A percentile compares a stretch with the other conserved stretches of the same genome.
These are phyloP conservation scores for Boletus patriciae DNA, from an alignment of 768 basidiomycete genomes.

Conservation along the genomic window DNA sequence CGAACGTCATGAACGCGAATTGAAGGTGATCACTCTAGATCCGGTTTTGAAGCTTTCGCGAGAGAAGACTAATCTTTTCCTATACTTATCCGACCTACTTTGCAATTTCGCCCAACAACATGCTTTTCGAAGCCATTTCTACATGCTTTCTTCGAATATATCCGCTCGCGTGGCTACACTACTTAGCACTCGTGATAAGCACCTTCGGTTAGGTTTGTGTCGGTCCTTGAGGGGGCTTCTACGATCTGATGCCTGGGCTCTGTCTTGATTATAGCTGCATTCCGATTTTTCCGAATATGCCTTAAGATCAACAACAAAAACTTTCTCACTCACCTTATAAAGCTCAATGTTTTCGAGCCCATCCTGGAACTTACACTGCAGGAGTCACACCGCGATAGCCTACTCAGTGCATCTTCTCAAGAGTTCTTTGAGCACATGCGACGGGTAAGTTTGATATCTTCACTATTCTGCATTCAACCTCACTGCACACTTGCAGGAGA, in stretches of 20 bases:
- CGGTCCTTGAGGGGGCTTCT: neutral
- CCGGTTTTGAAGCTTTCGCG: slow-evolving; percentile 57
- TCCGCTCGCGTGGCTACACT: slow-evolving; percentile 72
- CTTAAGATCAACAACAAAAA: slow-evolving; percentile 81
- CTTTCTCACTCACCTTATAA: slow-evolving; percentile 71
- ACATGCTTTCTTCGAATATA: slow-evolving; percentile 79
- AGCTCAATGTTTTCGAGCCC: slow-evolving; percentile 80
- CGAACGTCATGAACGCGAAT: neutral
- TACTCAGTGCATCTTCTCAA: slow-evolving; percentile 92
- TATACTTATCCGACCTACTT: slow-evolving; percentile 89
- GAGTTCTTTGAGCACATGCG: slow-evolving; percentile 94
- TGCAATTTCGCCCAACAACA: slow-evolving; percentile 89
- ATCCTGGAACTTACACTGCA: slow-evolving; percentile 80
- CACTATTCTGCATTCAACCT: slow-evolving; percentile 1
- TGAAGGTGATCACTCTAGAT: slow-evolving; percentile 37
- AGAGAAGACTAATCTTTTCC: slow-evolving; percentile 79
- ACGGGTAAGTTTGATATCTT: slow-evolving; percentile 51
- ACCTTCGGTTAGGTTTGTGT: slow-evolving; percentile 82
- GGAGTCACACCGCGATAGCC: slow-evolving; percentile 86
- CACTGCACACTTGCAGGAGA: slow-evolving; percentile 56
- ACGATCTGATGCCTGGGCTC: slow-evolving; percentile 13
- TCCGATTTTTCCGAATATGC: slow-evolving; percentile 88
- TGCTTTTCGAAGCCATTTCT: slow-evolving; percentile 89
- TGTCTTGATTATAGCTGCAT: slow-evolving; percentile 58
- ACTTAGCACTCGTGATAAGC: slow-evolving; percentile 83